Evolutionary conservation across 2,329 filamentous ascomycete species (phyloP), one percentile per base, ranked within the genome.

Genomic region (Aspergillus pseudonomiae): DNA sequence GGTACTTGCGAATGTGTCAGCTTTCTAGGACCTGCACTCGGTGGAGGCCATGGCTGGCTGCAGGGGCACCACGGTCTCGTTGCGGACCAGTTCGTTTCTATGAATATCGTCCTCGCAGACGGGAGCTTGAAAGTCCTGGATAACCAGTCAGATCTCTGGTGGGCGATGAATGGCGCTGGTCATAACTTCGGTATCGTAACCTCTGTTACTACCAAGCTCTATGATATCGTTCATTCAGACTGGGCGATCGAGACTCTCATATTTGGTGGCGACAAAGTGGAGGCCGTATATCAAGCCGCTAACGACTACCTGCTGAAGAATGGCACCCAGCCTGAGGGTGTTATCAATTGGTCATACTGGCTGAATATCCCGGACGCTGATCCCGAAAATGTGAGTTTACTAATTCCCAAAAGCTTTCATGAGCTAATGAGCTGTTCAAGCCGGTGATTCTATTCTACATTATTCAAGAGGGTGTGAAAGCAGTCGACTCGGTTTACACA

Each of bases 121-220:
- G 85, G 85, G 16, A 77, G 71, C 11, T 57, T 79, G 54, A 63
- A 72, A 7, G 80, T 76, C 0, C 73, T 84, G 1, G 80, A 60
- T 70, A 74, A 45, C 12, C 73, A 75, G 9, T 80, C 81, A 0
- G 85, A 88, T 41, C 78, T 88, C 10, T 88, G 79, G 71, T 88
- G 85, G 85, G 86, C 78, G 1, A 78, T 88, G 67, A 78, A 79
- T 56, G 86, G 86, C 5, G 86, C 85, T 2, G 86, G 85, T 1
- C 83, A 86, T 63, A 88, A 87, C 72, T 87, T 88, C 63, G 86
- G 85, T 46, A 81, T 88, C 59, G 82, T 87, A 19, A 85, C 82
- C 1, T 79, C 79, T 1, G 73, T 82, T 11, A 81, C 78, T 0
- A 75, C 76, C 21, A 82, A 83, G 69, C 79, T 86, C 57, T 84